These are phyloP conservation scores for Yamadazyma scolyti DNA, from an alignment of 805 yeast species.

Conservation along the genomic window DNA sequence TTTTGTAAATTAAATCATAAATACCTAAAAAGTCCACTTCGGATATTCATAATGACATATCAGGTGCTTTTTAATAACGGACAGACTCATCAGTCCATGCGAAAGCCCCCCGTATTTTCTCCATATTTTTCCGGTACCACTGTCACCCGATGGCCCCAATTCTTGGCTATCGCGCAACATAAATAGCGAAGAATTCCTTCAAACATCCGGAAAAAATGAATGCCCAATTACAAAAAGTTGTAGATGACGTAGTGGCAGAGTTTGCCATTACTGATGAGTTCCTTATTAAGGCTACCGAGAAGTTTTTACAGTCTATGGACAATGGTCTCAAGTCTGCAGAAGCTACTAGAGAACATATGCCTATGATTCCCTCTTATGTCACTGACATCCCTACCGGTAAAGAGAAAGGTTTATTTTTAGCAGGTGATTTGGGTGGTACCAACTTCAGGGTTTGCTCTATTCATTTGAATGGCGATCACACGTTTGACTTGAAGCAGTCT, in stretches of 20 bases:
- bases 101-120: no score
- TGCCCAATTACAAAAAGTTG: conserved; percentile 19
- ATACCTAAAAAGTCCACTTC: no score
- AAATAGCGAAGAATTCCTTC: no score
- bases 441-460: conserved; percentile 94
- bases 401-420: conserved; percentile 78
- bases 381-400: conserved; percentile 81
- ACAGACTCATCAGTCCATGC: no score
- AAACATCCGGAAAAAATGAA: no score
- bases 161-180: no score
- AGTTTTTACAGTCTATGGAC: conserved; percentile 60
- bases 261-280: conserved; percentile 42
- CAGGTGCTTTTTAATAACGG: no score
- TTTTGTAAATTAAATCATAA: no score
- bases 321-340: conserved; percentile 48
- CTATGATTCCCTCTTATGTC: conserved; percentile 93
- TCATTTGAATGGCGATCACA: conserved; percentile 67
- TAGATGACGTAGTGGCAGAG: conserved; percentile 34
- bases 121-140: no score
- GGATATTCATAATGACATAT: no score
- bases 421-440: conserved; percentile 96
- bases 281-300: conserved; percentile 45
- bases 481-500: conserved; percentile 71
- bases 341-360: conserved; percentile 45
- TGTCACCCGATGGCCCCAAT: no score